Conservation (phyloP, 2,329 filamentous ascomycete genomes). For the Helotiales sp. region DNA sequence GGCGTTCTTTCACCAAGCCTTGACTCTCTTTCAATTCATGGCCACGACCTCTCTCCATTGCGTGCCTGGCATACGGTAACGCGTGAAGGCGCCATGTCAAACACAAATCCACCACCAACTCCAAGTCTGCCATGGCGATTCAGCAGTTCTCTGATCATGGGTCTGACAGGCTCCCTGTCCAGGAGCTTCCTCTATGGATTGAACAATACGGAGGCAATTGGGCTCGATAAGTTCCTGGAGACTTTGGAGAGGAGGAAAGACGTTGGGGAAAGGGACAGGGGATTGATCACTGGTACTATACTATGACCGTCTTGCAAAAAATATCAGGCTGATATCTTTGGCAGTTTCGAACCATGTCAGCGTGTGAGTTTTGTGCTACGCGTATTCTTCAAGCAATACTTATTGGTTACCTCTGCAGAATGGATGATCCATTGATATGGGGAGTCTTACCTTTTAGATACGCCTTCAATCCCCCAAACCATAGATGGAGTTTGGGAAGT, state of each 20-base stretch:
- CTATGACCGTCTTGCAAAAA: not conserved
- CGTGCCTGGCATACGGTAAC: constrained; percentile 18
- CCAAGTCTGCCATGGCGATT: constrained; percentile 64
- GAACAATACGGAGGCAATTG: constrained; percentile 74
- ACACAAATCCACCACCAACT: constrained; percentile 14
- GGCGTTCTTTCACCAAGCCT: constrained; percentile 3
- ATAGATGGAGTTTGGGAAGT: constrained; percentile 87
- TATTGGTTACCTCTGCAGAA: constrained; percentile 47
- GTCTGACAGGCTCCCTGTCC: constrained; percentile 68
- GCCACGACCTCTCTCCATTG: constrained; percentile 13
- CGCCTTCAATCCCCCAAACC: constrained; percentile 68
- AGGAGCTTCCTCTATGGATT: constrained; percentile 74
- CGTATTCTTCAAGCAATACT: not conserved
- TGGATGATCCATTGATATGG: constrained; percentile 96
- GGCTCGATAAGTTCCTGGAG: constrained; percentile 72
- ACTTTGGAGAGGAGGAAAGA: constrained; percentile 74
- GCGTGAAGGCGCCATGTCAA: constrained; percentile 23
- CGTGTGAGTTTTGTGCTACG: constrained; percentile 62
- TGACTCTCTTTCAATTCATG: constrained; percentile 16
- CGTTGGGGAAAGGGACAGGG: constrained; percentile 65
- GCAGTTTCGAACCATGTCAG: constrained; percentile 85
- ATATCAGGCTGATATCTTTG: constrained; percentile 12
- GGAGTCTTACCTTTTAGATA: constrained; percentile 79
- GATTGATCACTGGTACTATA: constrained; percentile 79
- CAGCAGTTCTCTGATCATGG: constrained; percentile 73